Conservation (phyloP, 371 early-diverging fungal species). For the Lichtheimia corymbifera region DNA sequence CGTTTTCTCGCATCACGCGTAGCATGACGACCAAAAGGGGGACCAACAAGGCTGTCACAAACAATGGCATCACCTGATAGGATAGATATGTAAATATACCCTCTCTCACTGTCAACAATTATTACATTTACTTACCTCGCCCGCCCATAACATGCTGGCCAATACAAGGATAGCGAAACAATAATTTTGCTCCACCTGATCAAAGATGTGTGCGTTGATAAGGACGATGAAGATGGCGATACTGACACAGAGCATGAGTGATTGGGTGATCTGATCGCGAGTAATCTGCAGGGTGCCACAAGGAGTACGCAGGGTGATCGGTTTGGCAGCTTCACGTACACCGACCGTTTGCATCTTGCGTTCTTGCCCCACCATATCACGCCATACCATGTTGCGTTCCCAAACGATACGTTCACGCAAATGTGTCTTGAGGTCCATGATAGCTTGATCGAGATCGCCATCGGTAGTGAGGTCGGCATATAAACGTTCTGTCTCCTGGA, state of each 20-base stretch:
- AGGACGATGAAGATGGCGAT: slow-evolving; percentile 57
- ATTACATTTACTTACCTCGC: slow-evolving; percentile 62
- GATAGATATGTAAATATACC: neutral
- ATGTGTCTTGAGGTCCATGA: slow-evolving; percentile 74
- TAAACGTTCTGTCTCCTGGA: slow-evolving; percentile 57
- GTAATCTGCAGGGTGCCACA: slow-evolving; percentile 45
- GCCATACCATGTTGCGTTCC: slow-evolving; percentile 97
- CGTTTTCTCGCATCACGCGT: slow-evolving; percentile 76
- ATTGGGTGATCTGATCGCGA: slow-evolving; percentile 37
- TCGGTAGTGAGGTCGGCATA: slow-evolving; percentile 60
- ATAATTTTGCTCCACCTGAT: slow-evolving; percentile 65
- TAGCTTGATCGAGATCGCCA: slow-evolving; percentile 62
- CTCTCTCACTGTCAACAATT: neutral
- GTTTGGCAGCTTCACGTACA: slow-evolving; percentile 41
- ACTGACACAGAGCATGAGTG: slow-evolving; percentile 44
- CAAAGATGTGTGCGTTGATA: slow-evolving; percentile 56
- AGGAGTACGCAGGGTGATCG: slow-evolving; percentile 44
- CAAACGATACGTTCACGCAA: slow-evolving; percentile 91
- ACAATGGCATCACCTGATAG: slow-evolving; percentile 89
- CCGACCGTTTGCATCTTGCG: slow-evolving; percentile 76
- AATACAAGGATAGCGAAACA: slow-evolving; percentile 91
- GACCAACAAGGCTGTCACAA: slow-evolving; percentile 88
- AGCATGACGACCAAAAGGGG: slow-evolving; percentile 86
- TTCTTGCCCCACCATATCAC: slow-evolving; percentile 93
- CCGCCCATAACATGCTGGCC: slow-evolving; percentile 92